phyloP scores from a whole-genome alignment of 139 green algal genomes.

The Microglena sp. region DNA sequence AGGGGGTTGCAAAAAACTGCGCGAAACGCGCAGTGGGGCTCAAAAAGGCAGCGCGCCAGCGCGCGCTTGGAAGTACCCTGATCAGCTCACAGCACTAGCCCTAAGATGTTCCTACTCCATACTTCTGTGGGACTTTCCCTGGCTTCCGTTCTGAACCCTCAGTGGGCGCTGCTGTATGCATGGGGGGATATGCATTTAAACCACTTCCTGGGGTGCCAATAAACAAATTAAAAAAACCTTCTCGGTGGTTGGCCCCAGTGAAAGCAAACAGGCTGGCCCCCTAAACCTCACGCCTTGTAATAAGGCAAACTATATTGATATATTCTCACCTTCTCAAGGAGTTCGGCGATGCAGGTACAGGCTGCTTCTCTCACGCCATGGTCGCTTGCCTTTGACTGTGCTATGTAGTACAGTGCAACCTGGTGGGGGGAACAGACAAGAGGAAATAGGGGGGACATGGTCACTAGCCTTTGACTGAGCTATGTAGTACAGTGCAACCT shows the following conservation, averaged over 20 bases:
- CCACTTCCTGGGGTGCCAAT: not conserved
- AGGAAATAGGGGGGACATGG: too few species aligned
- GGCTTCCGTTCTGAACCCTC: not conserved
- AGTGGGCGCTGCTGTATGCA: not conserved
- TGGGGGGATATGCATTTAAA: not conserved
- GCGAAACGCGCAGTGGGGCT: too few species aligned
- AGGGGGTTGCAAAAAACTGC: too few species aligned
- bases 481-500: slow-evolving; percentile 69
- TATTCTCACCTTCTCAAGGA: slow-evolving; percentile 65
- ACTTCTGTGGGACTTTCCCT: not conserved
- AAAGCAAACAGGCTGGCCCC: too few species aligned
- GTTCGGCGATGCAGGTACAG: slow-evolving; percentile 86
- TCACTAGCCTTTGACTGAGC: slow-evolving; percentile 57
- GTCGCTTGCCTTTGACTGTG: slow-evolving; percentile 72
- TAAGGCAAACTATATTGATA: not conserved
- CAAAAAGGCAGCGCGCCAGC: too few species aligned
- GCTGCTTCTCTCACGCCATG: slow-evolving; percentile 79
- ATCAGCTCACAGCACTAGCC: too few species aligned
- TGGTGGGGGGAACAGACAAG: too few species aligned
- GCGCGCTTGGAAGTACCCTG: too few species aligned
- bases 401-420: slow-evolving; percentile 67
- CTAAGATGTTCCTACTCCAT: too few species aligned
- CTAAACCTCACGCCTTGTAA: too few species aligned
- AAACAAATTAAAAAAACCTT: not conserved
- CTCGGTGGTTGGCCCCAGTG: too few species aligned